Percentiles rank a stretch among this genome's conserved stretches.
These are phyloP conservation scores for Phytophthora cajani DNA, from an alignment of 352 stramenopile genomes.

Conservation along the genomic window DNA sequence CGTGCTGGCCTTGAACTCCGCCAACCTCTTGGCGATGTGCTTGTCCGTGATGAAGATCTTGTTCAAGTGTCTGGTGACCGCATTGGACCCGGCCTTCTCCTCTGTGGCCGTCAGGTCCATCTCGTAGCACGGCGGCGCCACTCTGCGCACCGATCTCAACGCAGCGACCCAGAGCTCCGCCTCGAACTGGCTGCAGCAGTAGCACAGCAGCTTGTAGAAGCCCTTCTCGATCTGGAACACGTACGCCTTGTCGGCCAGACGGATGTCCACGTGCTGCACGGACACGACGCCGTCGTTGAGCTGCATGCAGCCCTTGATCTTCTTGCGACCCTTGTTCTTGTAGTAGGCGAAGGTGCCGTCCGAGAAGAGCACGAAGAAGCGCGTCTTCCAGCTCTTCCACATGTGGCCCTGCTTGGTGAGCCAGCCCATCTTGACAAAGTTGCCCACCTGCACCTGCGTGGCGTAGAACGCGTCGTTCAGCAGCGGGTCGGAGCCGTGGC, in stretches of 20 bases:
- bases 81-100: conserved; percentile 59
- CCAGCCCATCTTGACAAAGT: conserved; percentile 86
- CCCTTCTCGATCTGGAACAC: conserved; percentile 88
- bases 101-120: conserved; percentile 65
- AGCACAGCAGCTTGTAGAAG: conserved; percentile 85
- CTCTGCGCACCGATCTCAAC: conserved; percentile 56
- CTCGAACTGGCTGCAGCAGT: conserved; percentile 79
- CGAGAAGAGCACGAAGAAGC: conserved; percentile 86
- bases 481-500: conserved; percentile 67
- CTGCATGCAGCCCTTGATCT: conserved; percentile 85
- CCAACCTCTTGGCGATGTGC: conserved; percentile 54
- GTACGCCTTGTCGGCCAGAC: conserved; percentile 67
- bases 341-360: conserved; percentile 88
- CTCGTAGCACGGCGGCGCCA: conserved; percentile 60
- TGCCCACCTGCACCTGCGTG: conserved; percentile 64
- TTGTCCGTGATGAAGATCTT: conserved; percentile 84
- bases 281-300: conserved; percentile 87
- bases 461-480: conserved; percentile 77
- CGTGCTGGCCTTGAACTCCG: conserved; percentile 59
- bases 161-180: conserved; percentile 84
- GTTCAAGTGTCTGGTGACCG: conserved; percentile 72
- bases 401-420: conserved; percentile 86
- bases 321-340: conserved; percentile 73
- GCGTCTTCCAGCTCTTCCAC: conserved; percentile 89
- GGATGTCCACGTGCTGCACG: conserved; percentile 82